Percentiles rank a stretch among this genome's conserved stretches.
Conservation (phyloP, 768 basidiomycete species). For the Cyclocybe aegerita region DNA sequence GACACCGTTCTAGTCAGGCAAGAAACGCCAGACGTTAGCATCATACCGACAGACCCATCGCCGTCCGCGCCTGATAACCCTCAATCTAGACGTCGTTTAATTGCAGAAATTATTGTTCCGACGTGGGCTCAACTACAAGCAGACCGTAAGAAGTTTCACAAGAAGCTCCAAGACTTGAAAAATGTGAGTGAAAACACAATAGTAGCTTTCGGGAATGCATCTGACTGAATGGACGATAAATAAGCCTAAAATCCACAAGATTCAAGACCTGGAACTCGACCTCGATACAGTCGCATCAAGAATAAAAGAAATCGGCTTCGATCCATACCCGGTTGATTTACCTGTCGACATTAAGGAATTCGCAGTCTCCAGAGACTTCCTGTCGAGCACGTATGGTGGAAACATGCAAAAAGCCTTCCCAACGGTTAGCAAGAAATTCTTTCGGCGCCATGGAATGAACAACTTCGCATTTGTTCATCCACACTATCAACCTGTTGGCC, state of each 20-base stretch:
- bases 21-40: too few species aligned
- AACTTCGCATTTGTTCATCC: constrained; percentile 29
- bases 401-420: constrained; percentile 18
- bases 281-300: neutral
- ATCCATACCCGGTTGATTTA: neutral
- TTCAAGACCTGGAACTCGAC: neutral
- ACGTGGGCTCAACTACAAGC: constrained; percentile 3
- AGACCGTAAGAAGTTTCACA: constrained; percentile 3
- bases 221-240: neutral
- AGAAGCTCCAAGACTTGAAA: constrained; percentile 10
- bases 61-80: neutral
- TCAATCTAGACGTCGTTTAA: constrained; percentile 1
- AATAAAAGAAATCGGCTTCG: constrained; percentile 1
- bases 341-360: neutral
- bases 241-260: constrained; percentile 3
- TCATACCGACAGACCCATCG: too few species aligned
- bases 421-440: constrained; percentile 8
- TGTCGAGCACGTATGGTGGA: constrained; percentile 23
- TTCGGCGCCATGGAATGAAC: constrained; percentile 20
- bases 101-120: constrained; percentile 5
- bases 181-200: constrained; percentile 3
- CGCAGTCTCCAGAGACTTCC: constrained; percentile 8
- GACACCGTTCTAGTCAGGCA: too few species aligned
- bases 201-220: neutral
- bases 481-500: constrained; percentile 24